Percentiles rank a stretch among this genome's conserved stretches.
Evolutionary conservation across 2,329 filamentous ascomycete species (phyloP).

Genomic region (Aspergillus eucalypticola): DNA sequence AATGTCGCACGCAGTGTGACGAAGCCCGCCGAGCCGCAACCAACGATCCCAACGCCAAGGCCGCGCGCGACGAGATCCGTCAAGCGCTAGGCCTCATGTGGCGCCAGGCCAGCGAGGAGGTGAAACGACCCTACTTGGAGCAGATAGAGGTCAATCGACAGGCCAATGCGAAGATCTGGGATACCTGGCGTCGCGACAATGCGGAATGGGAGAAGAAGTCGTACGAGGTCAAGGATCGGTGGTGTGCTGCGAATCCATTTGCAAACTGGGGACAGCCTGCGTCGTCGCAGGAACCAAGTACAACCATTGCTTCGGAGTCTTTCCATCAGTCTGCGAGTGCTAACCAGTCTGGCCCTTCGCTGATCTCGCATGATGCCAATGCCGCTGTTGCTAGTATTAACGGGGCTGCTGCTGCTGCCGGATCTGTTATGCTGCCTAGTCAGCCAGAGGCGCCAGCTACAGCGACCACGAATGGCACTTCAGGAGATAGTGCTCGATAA

Average conservation of each 20-base stretch:
- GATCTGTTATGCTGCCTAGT: too few relatives aligned
- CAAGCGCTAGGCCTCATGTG: constrained; percentile 87
- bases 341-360: too few relatives aligned
- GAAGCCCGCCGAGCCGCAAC: constrained; percentile 65
- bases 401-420: too few relatives aligned
- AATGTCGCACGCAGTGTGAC: constrained; percentile 66
- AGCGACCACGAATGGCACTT: too few relatives aligned
- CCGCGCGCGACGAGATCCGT: constrained; percentile 71
- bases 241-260: constrained; percentile 41
- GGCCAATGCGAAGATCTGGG: constrained; percentile 62
- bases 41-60: constrained; percentile 68
- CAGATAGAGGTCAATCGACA: constrained; percentile 71
- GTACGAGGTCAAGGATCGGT: constrained; percentile 42
- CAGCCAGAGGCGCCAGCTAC: too few relatives aligned
- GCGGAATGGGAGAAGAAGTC: constrained; percentile 48
- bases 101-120: constrained; percentile 71
- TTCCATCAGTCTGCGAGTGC: not conserved
- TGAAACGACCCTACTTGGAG: constrained; percentile 75
- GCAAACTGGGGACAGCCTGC: constrained; percentile 27
- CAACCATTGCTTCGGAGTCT: not conserved
- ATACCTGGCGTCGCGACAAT: constrained; percentile 72
- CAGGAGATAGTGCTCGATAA: too few relatives aligned
- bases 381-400: too few relatives aligned
- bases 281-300: not conserved
- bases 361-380: too few relatives aligned